Base-by-base conservation (phyloP, 371 early-diverging fungal species). In the Conidiobolus incongruus region DNA sequence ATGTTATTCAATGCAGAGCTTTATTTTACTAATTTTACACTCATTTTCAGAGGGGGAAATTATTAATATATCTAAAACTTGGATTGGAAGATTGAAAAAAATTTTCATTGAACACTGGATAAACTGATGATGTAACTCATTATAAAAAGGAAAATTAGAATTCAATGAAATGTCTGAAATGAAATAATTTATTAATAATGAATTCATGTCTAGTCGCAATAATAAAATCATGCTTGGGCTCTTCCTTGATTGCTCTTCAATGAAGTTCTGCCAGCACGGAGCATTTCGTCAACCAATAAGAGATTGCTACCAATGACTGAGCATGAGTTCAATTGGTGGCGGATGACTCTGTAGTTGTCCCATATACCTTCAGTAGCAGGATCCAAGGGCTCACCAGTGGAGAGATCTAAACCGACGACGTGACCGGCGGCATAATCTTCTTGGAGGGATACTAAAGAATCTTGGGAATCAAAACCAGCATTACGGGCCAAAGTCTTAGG, bases 251-350 rank as follows among this genome's bases (percentile, higher is more conserved):
- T 24, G 41, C 39, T 35, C 52, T 78, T 80, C 42, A 81, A 56
- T 39, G 79, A 75, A 43, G 79, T 68, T 50, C 79, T 65, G 38
- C 81, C 81, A 8, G 81, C 92, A 53, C 95, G 81, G 81, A 99
- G 94, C 72, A 99, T 98, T 66, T 99, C 99, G 65, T 99, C 99
- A 17, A 99, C 97, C 43, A 99, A 71, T 48, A 99, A 65, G 50
- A 99, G 69, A 67, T 93, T 99, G 58, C 87, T 84, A 19, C 98
- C 91, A 56, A 95, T 96, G 26, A 96, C 87, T 40, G 94, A 71
- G 49, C 84, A 83, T 45, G 90, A 88, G 55, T 94, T 82, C 38
- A 99, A 66, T 80, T 92, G 78, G 60, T 92, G 90, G 23, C 90
- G 75, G 49, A 91, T 72, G 20, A 99, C 99, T 29, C 89, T 72